phyloP scores from a whole-genome alignment of 805 yeast species.

The Wickerhamomyces canadensis region DNA sequence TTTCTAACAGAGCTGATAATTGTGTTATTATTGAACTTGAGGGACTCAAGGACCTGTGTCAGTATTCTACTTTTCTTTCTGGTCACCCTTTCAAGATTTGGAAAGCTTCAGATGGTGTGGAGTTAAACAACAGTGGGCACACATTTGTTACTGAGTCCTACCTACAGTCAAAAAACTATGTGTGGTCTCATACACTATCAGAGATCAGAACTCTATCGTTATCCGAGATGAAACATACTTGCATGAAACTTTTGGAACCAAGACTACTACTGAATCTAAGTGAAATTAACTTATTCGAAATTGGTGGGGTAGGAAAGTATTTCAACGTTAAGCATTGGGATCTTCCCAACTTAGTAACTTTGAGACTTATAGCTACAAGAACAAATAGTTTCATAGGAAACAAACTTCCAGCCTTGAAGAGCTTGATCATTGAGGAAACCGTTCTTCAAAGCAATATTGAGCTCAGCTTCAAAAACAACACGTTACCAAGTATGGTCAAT shows the following conservation, averaged over 20 bases:
- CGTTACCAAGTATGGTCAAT: slow-evolving; percentile 1
- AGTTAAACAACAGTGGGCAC: not conserved
- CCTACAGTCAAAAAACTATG: too few species aligned
- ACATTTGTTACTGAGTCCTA: too few species aligned
- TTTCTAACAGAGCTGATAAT: not conserved
- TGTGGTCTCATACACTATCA: too few species aligned
- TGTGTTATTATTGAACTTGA: not conserved
- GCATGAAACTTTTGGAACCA: too few species aligned
- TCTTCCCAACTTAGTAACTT: not conserved
- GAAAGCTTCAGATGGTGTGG: too few species aligned
- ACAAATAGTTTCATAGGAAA: not conserved
- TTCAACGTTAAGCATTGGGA: not conserved
- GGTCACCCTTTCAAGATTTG: too few species aligned
- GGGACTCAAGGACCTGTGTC: not conserved
- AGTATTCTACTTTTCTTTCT: not conserved
- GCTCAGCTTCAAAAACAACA: not conserved
- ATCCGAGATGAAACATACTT: too few species aligned
- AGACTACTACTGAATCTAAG: too few species aligned
- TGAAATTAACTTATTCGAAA: too few species aligned
- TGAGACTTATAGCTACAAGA: not conserved
- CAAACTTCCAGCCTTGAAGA: not conserved
- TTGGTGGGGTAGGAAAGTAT: too few species aligned
- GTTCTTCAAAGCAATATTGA: not conserved
- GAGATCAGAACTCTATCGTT: too few species aligned
- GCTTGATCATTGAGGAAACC: not conserved